These are phyloP conservation scores for Conringia planisiliqua DNA, from an alignment of 345 rosid genomes.

Conservation along the genomic window DNA sequence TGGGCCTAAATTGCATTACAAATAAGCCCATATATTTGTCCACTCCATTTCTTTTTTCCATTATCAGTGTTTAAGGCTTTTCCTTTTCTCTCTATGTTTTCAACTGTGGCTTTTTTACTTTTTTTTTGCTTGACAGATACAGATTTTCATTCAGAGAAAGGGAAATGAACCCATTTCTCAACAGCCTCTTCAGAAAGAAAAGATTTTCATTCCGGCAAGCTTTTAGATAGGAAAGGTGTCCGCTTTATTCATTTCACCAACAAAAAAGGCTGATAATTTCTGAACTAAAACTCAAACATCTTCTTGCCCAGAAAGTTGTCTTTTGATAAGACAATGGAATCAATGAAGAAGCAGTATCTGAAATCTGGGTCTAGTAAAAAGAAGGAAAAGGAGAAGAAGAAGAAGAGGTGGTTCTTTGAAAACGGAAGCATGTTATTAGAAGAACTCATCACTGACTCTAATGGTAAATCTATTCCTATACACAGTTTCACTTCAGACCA, in stretches of 20 bases:
- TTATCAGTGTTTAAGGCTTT: too few relatives aligned
- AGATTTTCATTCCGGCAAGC: neutral
- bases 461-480: neutral
- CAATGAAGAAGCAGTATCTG: neutral
- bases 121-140: too few relatives aligned
- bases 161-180: too few relatives aligned
- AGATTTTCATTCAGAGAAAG: too few relatives aligned
- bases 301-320: neutral
- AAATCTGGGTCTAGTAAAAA: neutral
- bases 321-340: neutral
- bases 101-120: too few relatives aligned
- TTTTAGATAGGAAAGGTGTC: neutral
- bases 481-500: neutral
- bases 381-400: neutral
- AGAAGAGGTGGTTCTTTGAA: neutral
- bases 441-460: neutral
- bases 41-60: neutral
- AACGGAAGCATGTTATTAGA: neutral
- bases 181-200: neutral
- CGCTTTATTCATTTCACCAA: neutral
- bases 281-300: neutral
- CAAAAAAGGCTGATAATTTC: neutral
- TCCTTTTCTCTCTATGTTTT: too few relatives aligned
- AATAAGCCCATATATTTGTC: neutral
- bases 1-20: neutral